These are phyloP conservation scores for Coprinopsis sp. DNA, from an alignment of 768 basidiomycete genomes.

Conservation along the genomic window DNA sequence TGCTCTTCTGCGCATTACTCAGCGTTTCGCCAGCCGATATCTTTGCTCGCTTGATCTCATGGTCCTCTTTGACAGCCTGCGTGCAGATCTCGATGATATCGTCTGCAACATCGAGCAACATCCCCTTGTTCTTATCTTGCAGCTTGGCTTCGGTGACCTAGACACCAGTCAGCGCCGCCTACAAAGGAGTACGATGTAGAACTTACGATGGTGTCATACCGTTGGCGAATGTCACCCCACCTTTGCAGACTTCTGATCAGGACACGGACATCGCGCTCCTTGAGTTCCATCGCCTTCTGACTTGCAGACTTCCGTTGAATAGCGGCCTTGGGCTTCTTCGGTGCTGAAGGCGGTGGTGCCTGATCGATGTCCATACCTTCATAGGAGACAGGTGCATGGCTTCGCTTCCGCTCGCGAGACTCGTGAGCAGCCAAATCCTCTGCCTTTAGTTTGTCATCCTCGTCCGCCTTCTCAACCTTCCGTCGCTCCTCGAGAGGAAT, in stretches of 20 bases:
- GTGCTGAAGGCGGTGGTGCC: constrained; percentile 50
- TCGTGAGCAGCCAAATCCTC: constrained; percentile 70
- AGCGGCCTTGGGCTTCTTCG: constrained; percentile 72
- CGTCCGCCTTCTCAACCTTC: constrained; percentile 78
- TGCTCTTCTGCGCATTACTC: constrained; percentile 92
- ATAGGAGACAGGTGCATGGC: constrained; percentile 83
- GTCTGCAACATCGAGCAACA: constrained; percentile 88
- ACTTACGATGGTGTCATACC: constrained; percentile 90
- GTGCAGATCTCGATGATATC: constrained; percentile 87
- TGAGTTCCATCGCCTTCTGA: constrained; percentile 94
- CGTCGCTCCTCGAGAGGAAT: constrained; percentile 91
- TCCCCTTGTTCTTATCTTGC: constrained; percentile 87
- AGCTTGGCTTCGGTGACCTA: constrained; percentile 89
- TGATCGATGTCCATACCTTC: constrained; percentile 92
- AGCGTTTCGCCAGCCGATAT: constrained; percentile 82
- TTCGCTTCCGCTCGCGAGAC: constrained; percentile 72
- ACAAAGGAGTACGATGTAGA: constrained; percentile 3
- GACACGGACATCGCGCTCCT: constrained; percentile 95
- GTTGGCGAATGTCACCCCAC: constrained; percentile 95
- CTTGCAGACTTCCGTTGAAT: constrained; percentile 84
- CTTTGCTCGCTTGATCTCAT: constrained; percentile 71
- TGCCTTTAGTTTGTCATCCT: constrained; percentile 64
- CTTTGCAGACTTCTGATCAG: constrained; percentile 92
- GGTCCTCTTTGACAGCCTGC: constrained; percentile 79
- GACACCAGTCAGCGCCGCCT: constrained; percentile 2